Evolutionary conservation across 2,329 filamentous ascomycete species (phyloP).

Genomic region (Penicillium expansum): DNA sequence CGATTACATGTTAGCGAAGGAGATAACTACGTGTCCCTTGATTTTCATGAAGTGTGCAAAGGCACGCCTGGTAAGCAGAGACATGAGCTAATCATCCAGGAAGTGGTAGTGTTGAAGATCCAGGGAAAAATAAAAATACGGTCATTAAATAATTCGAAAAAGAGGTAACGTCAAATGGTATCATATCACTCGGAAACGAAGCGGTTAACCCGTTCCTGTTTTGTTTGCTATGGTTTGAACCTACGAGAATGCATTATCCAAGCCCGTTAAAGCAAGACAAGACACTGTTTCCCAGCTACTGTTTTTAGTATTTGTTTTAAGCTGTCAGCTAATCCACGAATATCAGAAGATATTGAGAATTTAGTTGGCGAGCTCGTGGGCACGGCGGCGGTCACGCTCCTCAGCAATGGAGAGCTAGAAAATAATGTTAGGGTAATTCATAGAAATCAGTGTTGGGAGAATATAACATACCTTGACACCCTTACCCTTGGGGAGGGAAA

Average conservation of each 20-base stretch:
- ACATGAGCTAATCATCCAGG: background rate
- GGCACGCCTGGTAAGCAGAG: too few species aligned
- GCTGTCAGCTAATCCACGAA: constrained; percentile 20
- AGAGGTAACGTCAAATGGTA: constrained; percentile 32
- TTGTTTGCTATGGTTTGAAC: constrained; percentile 35
- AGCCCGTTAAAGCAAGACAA: constrained; percentile 39
- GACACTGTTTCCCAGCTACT: constrained; percentile 34
- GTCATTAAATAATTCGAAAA: constrained; percentile 27
- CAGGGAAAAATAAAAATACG: constrained; percentile 16
- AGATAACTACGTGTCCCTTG: background rate
- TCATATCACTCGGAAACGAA: constrained; percentile 33
- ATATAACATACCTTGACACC: constrained; percentile 74
- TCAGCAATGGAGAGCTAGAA: constrained; percentile 86
- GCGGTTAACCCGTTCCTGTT: constrained; percentile 24
- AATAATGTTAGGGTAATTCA: constrained; percentile 20
- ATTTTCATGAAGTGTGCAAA: background rate
- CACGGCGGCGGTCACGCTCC: constrained; percentile 97
- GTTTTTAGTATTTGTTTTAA: constrained; percentile 31
- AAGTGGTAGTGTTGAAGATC: background rate
- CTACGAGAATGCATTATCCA: constrained; percentile 35
- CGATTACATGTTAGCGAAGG: background rate
- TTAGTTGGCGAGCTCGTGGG: constrained; percentile 58
- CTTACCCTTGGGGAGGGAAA: constrained; percentile 99
- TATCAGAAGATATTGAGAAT: constrained; percentile 21
- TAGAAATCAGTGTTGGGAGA: background rate